A percentile compares a stretch with the other conserved stretches of the same genome.
Conservation (phyloP, 2,329 filamentous ascomycete genomes). For the Hymenoscyphus infarciens region DNA sequence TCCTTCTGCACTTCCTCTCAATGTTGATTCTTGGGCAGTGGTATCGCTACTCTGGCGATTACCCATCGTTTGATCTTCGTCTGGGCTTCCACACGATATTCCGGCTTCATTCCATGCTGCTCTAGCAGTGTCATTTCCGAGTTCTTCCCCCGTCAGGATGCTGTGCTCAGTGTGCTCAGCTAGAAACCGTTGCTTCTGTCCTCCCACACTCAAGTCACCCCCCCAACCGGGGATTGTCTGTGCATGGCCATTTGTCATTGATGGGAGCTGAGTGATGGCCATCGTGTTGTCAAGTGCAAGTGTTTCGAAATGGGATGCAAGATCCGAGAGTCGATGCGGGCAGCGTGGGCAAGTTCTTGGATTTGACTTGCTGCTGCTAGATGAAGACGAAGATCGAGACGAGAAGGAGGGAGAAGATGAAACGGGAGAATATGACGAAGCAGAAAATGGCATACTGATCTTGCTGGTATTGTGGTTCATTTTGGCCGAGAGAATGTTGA, state of each 20-base stretch:
- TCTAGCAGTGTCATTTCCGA: no score
- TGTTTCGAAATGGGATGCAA: slow-evolving; percentile 6
- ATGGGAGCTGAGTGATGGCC: background rate
- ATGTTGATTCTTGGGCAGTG: no score
- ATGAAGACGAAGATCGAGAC: background rate
- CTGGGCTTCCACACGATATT: no score
- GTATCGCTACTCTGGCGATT: no score
- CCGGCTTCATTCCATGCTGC: no score
- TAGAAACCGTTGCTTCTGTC: no score
- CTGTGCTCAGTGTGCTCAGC: no score
- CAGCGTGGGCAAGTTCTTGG: background rate
- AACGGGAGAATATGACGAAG: background rate
- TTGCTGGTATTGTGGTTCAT: background rate
- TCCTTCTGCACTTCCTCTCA: no score
- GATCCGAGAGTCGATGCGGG: slow-evolving; percentile 15
- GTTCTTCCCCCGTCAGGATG: no score
- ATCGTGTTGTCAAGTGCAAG: background rate
- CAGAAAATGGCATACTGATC: no score
- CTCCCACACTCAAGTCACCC: no score
- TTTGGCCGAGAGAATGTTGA: background rate
- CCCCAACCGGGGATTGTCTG: background rate
- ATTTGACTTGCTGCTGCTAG: background rate
- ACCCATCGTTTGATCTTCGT: no score
- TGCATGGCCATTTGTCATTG: background rate
- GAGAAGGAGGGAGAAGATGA: background rate